A percentile compares a stretch with the other conserved stretches of the same genome.
These are phyloP conservation scores for Diaporthe sp. DNA, from an alignment of 2,329 filamentous ascomycete genomes.

Conservation along the genomic window DNA sequence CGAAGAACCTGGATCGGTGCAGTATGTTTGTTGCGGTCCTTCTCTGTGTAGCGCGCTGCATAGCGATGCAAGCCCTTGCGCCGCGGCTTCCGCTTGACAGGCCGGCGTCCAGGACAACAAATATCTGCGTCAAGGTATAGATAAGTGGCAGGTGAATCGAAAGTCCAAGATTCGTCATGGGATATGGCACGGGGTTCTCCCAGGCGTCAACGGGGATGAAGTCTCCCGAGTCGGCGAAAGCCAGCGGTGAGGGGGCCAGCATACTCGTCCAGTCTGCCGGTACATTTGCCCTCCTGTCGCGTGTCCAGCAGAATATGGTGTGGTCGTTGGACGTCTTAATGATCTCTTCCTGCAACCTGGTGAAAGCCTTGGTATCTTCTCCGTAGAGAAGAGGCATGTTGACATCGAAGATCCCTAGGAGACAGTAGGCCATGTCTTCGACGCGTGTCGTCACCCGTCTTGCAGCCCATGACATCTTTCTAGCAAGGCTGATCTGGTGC, in stretches of 20 bases:
- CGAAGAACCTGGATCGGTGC: slow-evolving; percentile 10
- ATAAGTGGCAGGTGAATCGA: slow-evolving; percentile 18
- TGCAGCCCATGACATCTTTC: slow-evolving; percentile 48
- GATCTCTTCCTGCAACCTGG: slow-evolving; percentile 48
- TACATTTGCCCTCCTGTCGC: slow-evolving; percentile 1
- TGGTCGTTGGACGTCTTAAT: slow-evolving; percentile 42
- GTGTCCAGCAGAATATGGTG: slow-evolving; percentile 41
- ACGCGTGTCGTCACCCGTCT: slow-evolving; percentile 43
- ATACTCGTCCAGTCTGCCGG: slow-evolving; percentile 6
- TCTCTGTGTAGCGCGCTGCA: slow-evolving; percentile 3
- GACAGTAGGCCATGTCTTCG: slow-evolving; percentile 46
- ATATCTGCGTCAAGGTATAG: slow-evolving; percentile 10
- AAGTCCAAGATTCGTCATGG: not conserved
- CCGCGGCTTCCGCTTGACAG: not conserved
- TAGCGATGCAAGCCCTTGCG: slow-evolving; percentile 9
- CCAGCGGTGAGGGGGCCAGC: slow-evolving; percentile 5
- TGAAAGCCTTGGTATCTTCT: slow-evolving; percentile 46
- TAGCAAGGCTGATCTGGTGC: slow-evolving; percentile 41
- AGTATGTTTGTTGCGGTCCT: slow-evolving; percentile 4
- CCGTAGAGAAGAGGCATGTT: slow-evolving; percentile 50
- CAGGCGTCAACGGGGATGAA: slow-evolving; percentile 4
- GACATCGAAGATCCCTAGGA: slow-evolving; percentile 46
- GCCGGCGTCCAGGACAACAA: slow-evolving; percentile 8
- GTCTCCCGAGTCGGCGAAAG: slow-evolving; percentile 2
- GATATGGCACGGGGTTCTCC: slow-evolving; percentile 12